phyloP scores from a whole-genome alignment of 2,329 filamentous ascomycete species.

The Fusarium continuum region DNA sequence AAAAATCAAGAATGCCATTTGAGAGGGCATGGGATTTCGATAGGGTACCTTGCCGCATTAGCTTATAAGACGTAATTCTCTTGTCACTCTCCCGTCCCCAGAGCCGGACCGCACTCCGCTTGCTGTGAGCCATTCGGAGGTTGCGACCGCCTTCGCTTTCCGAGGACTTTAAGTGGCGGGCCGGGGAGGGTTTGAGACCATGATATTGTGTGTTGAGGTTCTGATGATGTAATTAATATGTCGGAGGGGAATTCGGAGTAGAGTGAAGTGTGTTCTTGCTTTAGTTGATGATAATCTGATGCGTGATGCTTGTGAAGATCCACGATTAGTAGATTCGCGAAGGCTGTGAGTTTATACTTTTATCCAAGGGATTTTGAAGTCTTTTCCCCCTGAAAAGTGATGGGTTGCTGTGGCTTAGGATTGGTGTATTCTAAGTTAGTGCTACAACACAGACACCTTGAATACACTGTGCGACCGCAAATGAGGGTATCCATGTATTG shows the following conservation, averaged over 20 bases:
- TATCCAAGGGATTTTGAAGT: no score
- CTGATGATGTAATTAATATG: not conserved
- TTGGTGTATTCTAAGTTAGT: not conserved
- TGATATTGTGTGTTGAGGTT: not conserved
- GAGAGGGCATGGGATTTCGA: not conserved
- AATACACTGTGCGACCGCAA: not conserved
- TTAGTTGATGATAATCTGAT: no score
- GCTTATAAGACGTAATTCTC: not conserved
- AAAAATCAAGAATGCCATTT: not conserved
- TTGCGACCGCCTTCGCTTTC: not conserved
- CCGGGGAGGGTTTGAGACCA: not conserved
- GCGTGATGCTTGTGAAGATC: no score
- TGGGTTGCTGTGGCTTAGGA: not conserved
- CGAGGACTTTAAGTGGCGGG: not conserved
- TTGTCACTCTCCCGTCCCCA: slow-evolving; percentile 10
- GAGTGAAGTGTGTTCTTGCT: no score
- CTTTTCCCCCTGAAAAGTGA: no score
- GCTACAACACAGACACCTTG: not conserved
- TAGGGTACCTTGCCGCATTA: slow-evolving; percentile 7
- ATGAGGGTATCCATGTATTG: not conserved
- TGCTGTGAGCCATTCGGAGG: not conserved
- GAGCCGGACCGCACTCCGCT: not conserved
- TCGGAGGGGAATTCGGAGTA: no score
- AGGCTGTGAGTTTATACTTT: no score
- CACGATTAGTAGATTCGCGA: no score